phyloP scores from a whole-genome alignment of 2,329 filamentous ascomycete species.

The Neonectria magnoliae region DNA sequence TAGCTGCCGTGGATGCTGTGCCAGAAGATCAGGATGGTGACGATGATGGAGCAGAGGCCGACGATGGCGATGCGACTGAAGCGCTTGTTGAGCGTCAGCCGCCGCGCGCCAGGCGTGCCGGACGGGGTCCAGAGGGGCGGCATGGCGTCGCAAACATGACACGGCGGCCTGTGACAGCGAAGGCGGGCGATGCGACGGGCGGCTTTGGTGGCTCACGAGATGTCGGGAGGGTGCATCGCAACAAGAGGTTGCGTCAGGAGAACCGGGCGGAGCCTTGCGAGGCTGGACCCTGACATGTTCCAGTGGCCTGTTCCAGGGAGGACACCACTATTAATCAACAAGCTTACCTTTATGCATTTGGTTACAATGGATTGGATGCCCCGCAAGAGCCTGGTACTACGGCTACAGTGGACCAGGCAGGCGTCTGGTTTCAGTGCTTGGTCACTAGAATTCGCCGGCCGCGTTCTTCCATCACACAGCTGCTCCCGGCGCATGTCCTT shows the following conservation, averaged over 20 bases:
- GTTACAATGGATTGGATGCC: background rate
- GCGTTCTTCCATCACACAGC: no score
- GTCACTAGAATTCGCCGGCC: background rate
- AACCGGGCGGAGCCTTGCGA: conserved; percentile 8
- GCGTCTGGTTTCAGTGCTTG: background rate
- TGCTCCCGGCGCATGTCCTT: no score
- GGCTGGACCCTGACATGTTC: background rate
- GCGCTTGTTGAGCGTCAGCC: conserved; percentile 46
- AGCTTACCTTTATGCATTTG: background rate
- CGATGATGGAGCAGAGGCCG: conserved; percentile 34
- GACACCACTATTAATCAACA: background rate
- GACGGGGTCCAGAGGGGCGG: conserved; percentile 40
- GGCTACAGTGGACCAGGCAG: background rate
- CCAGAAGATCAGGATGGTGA: conserved; percentile 41
- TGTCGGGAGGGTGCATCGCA: conserved; percentile 13
- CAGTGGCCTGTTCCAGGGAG: conserved; percentile 8
- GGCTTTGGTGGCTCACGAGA: conserved; percentile 4
- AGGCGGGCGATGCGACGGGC: background rate
- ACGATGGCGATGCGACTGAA: conserved; percentile 44
- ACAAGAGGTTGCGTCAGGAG: background rate
- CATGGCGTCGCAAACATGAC: conserved; percentile 40
- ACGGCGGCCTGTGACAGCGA: conserved; percentile 25
- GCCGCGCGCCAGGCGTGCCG: conserved; percentile 32
- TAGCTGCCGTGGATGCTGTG: conserved; percentile 37
- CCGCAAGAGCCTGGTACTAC: no score